Conservation (phyloP, 2,329 filamentous ascomycete genomes). For the Myrmaecium sp. region DNA sequence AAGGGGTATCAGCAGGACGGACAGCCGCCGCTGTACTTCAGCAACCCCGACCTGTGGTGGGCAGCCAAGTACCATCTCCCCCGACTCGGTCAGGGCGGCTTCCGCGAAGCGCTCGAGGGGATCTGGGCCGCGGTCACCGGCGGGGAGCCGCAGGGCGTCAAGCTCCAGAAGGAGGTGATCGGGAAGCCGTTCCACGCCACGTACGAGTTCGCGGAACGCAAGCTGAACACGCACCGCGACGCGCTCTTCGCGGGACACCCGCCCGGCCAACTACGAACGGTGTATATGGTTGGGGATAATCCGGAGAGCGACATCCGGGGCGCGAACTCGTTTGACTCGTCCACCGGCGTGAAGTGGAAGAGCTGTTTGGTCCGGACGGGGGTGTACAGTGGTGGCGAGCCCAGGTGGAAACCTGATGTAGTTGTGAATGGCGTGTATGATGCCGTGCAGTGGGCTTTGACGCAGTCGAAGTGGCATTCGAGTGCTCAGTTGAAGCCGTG, state of each 20-base stretch:
- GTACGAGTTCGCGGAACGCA: slow-evolving; percentile 68
- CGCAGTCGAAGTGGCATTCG: slow-evolving; percentile 29
- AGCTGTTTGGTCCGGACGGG: slow-evolving; percentile 67
- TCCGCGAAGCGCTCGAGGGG: slow-evolving; percentile 64
- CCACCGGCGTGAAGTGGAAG: slow-evolving; percentile 54
- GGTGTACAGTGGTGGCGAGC: slow-evolving; percentile 46
- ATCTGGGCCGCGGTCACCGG: slow-evolving; percentile 60
- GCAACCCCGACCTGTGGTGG: slow-evolving; percentile 83
- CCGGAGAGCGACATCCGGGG: slow-evolving; percentile 75
- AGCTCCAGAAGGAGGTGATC: slow-evolving; percentile 49
- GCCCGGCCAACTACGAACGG: slow-evolving; percentile 28
- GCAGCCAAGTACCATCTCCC: slow-evolving; percentile 70
- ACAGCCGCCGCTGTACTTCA: slow-evolving; percentile 72
- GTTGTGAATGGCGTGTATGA: slow-evolving; percentile 59
- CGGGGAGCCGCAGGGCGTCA: slow-evolving; percentile 32
- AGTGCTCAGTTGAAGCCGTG: too few relatives aligned
- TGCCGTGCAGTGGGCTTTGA: slow-evolving; percentile 61
- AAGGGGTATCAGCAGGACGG: slow-evolving; percentile 71
- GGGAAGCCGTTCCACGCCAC: slow-evolving; percentile 70
- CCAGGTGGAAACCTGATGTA: slow-evolving; percentile 43
- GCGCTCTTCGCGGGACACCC: slow-evolving; percentile 24
- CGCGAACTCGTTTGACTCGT: slow-evolving; percentile 57
- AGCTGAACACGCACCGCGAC: slow-evolving; percentile 45
- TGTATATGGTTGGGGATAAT: slow-evolving; percentile 78
- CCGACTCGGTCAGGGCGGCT: slow-evolving; percentile 80